A percentile compares a stretch with the other conserved stretches of the same genome.
Evolutionary conservation across 306 rosid genomes (phyloP).

Genomic region (Lathyrus oleraceus): DNA sequence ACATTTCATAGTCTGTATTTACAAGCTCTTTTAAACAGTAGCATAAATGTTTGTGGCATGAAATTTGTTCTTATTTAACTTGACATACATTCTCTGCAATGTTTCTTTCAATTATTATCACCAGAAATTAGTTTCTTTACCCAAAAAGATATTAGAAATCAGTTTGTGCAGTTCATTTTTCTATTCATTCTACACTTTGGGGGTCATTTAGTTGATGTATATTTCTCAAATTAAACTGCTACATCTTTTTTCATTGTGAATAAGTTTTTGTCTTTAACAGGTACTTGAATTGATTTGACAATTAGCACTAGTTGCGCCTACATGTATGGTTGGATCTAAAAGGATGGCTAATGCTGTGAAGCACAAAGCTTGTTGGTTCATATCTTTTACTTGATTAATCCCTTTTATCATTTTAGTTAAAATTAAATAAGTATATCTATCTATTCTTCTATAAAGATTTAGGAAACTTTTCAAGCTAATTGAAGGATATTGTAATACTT

Average conservation of each 20-base stretch:
- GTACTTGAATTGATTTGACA: conserved; percentile 35
- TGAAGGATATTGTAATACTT: background rate
- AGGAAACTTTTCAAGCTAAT: conserved; percentile 5
- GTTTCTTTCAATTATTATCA: background rate
- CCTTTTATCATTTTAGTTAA: background rate
- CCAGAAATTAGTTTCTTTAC: background rate
- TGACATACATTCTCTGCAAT: background rate
- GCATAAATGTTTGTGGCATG: background rate
- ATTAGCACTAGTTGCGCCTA: conserved; percentile 19
- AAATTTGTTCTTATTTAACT: too few relatives aligned
- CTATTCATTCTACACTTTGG: background rate
- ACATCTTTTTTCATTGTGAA: background rate
- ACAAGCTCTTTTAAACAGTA: background rate
- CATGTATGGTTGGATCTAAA: background rate
- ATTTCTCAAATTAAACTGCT: background rate
- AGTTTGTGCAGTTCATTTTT: background rate
- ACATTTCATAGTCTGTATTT: background rate
- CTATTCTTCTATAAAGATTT: conserved; percentile 2
- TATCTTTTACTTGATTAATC: background rate
- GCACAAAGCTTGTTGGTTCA: conserved; percentile 31
- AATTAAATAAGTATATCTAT: conserved; percentile 14
- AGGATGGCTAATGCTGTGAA: conserved; percentile 33
- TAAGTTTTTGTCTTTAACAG: background rate
- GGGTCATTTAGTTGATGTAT: background rate
- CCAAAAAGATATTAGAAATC: background rate